These are phyloP conservation scores for Jatropha multifida DNA, from an alignment of 441 rosid species.

Conservation along the genomic window DNA sequence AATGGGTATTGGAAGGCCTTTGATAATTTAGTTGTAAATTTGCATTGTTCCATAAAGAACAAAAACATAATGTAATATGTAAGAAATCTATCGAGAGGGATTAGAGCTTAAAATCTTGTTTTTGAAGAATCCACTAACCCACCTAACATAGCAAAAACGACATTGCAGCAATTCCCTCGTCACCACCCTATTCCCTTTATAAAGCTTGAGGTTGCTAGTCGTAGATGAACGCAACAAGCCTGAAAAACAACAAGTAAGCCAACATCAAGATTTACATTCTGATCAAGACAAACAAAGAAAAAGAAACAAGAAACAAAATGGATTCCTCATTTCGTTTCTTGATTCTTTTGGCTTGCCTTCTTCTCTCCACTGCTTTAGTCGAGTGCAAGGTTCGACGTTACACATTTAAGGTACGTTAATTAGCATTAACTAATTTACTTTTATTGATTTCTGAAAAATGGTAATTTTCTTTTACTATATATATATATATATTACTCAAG, in stretches of 20 bases:
- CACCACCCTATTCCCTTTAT: not conserved
- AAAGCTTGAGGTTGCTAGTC: constrained; percentile 43
- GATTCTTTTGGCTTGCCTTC: constrained; percentile 47
- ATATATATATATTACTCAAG: no score
- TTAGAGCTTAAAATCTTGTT: constrained; percentile 38
- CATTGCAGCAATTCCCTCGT: constrained; percentile 40
- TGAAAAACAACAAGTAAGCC: constrained; percentile 7
- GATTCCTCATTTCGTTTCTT: constrained; percentile 36
- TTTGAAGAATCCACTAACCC: constrained; percentile 42
- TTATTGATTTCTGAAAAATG: no score
- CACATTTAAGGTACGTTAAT: constrained; percentile 65
- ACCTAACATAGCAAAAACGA: constrained; percentile 67
- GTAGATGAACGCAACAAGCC: constrained; percentile 10
- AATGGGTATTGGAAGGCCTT: constrained; percentile 1
- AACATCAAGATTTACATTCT: not conserved
- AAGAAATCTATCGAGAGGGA: constrained; percentile 25
- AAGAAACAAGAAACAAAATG: not conserved
- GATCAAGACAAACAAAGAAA: not conserved
- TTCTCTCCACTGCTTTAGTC: constrained; percentile 51
- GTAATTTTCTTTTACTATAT: no score
- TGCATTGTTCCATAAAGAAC: not conserved
- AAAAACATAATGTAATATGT: constrained; percentile 32
- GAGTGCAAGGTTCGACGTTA: constrained; percentile 67
- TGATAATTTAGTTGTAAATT: constrained; percentile 6
- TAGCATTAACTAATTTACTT: no score